Evolutionary conservation across 768 basidiomycete species (phyloP).

Genomic region (Hypholoma fasciculare): DNA sequence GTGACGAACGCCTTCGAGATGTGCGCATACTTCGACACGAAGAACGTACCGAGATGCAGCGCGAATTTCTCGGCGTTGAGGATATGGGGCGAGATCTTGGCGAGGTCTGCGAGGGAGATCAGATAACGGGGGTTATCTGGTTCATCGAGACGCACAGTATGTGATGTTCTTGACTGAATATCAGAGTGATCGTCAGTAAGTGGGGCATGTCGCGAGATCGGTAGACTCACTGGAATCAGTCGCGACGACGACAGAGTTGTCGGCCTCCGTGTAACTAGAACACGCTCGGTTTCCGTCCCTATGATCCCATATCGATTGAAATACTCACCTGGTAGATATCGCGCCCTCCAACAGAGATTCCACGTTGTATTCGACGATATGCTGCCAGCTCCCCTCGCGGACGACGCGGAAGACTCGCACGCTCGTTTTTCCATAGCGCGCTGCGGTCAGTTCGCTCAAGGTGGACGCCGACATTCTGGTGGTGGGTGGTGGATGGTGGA

Average conservation of each 20-base stretch:
- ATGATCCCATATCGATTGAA: neutral
- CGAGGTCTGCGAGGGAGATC: conserved; percentile 52
- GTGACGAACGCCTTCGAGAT: conserved; percentile 69
- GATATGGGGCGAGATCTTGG: conserved; percentile 88
- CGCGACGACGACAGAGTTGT: conserved; percentile 86
- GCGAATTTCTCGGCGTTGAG: conserved; percentile 85
- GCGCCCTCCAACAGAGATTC: conserved; percentile 80
- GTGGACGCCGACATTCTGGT: neutral
- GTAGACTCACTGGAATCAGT: conserved; percentile 83
- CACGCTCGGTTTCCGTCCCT: neutral
- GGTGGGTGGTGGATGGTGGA: neutral
- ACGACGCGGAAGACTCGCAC: conserved; percentile 87
- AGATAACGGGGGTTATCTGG: neutral
- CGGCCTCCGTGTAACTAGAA: conserved; percentile 79
- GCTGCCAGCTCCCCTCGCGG: conserved; percentile 63
- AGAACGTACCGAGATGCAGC: conserved; percentile 80
- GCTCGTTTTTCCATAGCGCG: conserved; percentile 87
- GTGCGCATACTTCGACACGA: conserved; percentile 80
- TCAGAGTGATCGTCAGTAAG: neutral
- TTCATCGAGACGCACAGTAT: conserved; percentile 42
- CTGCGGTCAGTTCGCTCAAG: conserved; percentile 30
- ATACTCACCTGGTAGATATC: conserved; percentile 67
- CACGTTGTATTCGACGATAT: conserved; percentile 85
- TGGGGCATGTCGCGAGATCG: neutral
- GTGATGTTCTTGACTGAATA: conserved; percentile 66